Conservation (phyloP, 495 filamentous ascomycete species). For the Annulohypoxylon maeteangense region DNA sequence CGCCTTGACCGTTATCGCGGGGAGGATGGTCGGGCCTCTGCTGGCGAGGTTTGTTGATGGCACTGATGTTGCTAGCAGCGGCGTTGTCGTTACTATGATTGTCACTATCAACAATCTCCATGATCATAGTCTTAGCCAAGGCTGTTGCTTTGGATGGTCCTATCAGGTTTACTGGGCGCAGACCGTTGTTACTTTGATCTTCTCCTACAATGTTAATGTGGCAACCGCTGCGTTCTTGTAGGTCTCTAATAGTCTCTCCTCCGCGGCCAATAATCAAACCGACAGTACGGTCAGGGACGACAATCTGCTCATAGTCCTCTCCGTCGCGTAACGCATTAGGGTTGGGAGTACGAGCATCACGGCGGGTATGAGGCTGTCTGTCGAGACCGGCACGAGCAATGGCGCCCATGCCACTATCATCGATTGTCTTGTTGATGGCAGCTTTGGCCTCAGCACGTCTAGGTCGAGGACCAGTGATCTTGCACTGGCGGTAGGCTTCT, state of each 20-base stretch:
- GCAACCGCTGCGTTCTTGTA: constrained; percentile 84
- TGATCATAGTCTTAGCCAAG: constrained; percentile 78
- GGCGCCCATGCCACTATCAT: constrained; percentile 77
- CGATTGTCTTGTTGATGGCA: constrained; percentile 82
- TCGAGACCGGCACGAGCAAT: constrained; percentile 54
- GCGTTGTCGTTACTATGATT: constrained; percentile 65
- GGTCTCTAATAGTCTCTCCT: constrained; percentile 88
- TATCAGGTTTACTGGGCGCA: constrained; percentile 86
- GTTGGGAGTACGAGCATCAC: constrained; percentile 37
- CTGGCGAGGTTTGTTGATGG: constrained; percentile 41
- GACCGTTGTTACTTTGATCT: constrained; percentile 83
- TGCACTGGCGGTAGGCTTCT: constrained; percentile 77
- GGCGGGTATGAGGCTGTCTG: constrained; percentile 37
- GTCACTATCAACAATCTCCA: constrained; percentile 90
- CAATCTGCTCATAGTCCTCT: constrained; percentile 81
- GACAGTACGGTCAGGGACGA: constrained; percentile 90
- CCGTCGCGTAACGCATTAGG: constrained; percentile 68
- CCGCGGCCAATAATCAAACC: constrained; percentile 86
- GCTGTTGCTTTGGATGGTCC: constrained; percentile 72
- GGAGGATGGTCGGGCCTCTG: constrained; percentile 43
- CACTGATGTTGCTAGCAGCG: constrained; percentile 40
- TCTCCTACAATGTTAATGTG: constrained; percentile 91
- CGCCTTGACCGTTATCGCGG: constrained; percentile 53
- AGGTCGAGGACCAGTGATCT: constrained; percentile 74
- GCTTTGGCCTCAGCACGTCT: constrained; percentile 75